phyloP scores from a whole-genome alignment of 2,329 filamentous ascomycete species.

The Clarireedia sp. region DNA sequence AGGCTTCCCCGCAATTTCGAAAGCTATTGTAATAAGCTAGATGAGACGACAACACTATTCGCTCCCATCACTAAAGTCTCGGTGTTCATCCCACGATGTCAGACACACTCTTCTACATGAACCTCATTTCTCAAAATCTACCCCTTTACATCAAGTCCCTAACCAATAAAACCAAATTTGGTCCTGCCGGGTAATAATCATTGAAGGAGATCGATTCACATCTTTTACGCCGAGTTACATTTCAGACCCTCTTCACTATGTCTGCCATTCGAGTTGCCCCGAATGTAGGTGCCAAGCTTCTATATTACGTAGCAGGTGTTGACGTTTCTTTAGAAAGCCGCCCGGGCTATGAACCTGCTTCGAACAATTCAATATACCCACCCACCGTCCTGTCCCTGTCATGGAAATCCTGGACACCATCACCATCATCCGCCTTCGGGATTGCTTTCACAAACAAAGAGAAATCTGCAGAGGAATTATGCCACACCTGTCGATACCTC shows the following conservation, averaged over 20 bases:
- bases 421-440: slow-evolving; percentile 42
- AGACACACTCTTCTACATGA: no score
- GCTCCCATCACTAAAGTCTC: no score
- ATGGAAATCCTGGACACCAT: slow-evolving; percentile 78
- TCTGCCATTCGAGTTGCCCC: slow-evolving; percentile 9
- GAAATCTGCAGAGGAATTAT: slow-evolving; percentile 41
- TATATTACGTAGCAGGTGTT: not conserved
- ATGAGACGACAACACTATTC: not conserved
- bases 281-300: slow-evolving; percentile 17
- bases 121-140: no score
- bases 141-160: no score
- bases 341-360: slow-evolving; percentile 63
- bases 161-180: no score
- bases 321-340: slow-evolving; percentile 38
- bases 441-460: slow-evolving; percentile 37
- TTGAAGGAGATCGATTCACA: no score
- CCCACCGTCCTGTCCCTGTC: slow-evolving; percentile 83
- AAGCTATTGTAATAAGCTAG: not conserved
- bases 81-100: no score
- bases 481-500: slow-evolving; percentile 70
- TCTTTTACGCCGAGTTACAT: no score
- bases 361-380: slow-evolving; percentile 88
- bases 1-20: not conserved
- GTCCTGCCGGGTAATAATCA: no score
- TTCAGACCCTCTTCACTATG: not conserved